Evolutionary conservation across 73 alveolate species (phyloP).

Genomic region (Durusdinium trenchii): DNA sequence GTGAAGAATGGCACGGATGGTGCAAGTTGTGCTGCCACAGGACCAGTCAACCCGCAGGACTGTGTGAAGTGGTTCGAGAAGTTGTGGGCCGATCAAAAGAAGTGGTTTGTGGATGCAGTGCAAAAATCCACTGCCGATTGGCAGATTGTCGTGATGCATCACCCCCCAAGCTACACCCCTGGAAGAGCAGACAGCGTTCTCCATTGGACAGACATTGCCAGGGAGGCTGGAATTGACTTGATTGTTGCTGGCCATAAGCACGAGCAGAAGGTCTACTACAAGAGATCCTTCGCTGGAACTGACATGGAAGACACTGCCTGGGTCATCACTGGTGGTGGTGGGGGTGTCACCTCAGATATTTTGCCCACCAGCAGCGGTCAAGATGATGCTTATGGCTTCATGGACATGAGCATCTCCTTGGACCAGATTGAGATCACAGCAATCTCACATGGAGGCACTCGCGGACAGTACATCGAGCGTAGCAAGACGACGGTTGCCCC

Average conservation of each 20-base stretch:
- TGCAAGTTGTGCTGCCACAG: conserved; percentile 46
- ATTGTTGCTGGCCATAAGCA: conserved; percentile 81
- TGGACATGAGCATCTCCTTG: conserved; percentile 87
- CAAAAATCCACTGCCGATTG: conserved; percentile 34
- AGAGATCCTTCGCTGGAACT: conserved; percentile 1
- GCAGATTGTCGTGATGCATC: conserved; percentile 90
- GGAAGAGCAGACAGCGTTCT: conserved; percentile 57
- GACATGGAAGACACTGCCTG: conserved; percentile 69
- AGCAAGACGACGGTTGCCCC: conserved; percentile 72
- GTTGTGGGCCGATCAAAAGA: conserved; percentile 79
- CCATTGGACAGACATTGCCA: conserved; percentile 83
- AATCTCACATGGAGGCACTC: conserved; percentile 77
- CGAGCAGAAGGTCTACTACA: conserved; percentile 88
- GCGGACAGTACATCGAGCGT: conserved; percentile 53
- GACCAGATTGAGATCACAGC: conserved; percentile 75
- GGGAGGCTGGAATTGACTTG: conserved; percentile 77
- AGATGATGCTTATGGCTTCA: conserved; percentile 88
- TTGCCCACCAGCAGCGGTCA: conserved; percentile 57
- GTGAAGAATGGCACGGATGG: conserved; percentile 25
- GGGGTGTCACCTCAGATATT: conserved; percentile 81
- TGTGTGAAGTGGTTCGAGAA: conserved; percentile 76
- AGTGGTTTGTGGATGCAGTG: conserved; percentile 86
- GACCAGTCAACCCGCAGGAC: conserved; percentile 65
- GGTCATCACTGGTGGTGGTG: conserved; percentile 95
- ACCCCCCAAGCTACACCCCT: conserved; percentile 58